Base-by-base conservation (phyloP, 345 rosid genomes). In the Bruguiera parviflora region DNA sequence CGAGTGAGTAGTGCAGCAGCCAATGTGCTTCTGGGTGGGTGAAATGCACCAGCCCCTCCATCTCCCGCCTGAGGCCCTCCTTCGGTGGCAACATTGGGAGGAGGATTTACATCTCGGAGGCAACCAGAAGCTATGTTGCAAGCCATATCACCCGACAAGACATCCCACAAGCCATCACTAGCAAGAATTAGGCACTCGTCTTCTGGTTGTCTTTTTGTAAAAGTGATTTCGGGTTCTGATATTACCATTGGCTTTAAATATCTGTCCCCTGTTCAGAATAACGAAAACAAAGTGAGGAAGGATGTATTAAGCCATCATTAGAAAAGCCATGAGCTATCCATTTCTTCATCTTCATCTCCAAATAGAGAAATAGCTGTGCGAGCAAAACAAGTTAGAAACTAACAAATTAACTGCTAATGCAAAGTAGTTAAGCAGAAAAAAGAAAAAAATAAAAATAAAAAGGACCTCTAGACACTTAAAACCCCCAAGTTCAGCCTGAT, bases 81-180 rank as follows among this genome's bases (percentile, higher is more conserved):
- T 37, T 71, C 16, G 4, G 49, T 81, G 19, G 55, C 24, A 27
- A 49, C 22, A 35, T 70, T 52, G 22, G 49, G 47, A 19, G 66
- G 60, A 37, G 66, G 60, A 37, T 72, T 57, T 25, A 71, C 67
- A 29, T 80, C 82, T 11, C 68, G 77, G 29, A 89, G 85, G 81
- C 94, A 92, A 49, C 82, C 77, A 8, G 69, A 66, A 63, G 92
- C 85, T 61, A 92, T 78, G 43, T 79, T 73, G 62, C 96, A 88
- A 7, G 90, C 95, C 86, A 88, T 33, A 28, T 90, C 88, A 11
- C 70, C 81, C 2, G 91, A 80, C 63, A 90, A 58, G 24, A 90
- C 92, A 58, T 92, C 96, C 96, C 98, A 90, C 65, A 92, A 70
- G 24, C 92, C 96, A 73, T 90, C 96, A 32, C 89, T 88, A 0